Percentiles rank a stretch among this genome's conserved stretches.
These are phyloP conservation scores for Calendula officinalis DNA, from an alignment of 129 eudicot species.

Conservation along the genomic window DNA sequence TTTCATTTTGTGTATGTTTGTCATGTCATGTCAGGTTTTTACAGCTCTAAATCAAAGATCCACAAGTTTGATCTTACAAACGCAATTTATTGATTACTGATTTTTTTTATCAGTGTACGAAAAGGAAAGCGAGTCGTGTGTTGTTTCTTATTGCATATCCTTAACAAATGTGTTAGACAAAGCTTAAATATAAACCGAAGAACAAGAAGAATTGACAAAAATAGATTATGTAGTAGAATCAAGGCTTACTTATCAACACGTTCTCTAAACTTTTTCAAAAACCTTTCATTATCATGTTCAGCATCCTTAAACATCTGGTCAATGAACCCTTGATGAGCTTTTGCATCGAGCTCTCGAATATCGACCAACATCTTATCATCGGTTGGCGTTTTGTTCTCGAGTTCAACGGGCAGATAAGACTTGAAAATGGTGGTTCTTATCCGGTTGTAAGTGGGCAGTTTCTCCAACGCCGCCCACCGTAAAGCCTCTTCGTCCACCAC, in stretches of 20 bases:
- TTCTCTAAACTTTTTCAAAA: constrained; percentile 46
- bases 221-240: too few relatives aligned
- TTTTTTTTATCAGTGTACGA: too few relatives aligned
- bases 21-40: too few relatives aligned
- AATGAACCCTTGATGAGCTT: constrained; percentile 39
- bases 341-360: constrained; percentile 23
- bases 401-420: constrained; percentile 18
- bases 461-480: constrained; percentile 62
- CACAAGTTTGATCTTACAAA: too few relatives aligned
- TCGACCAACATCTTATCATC: constrained; percentile 40
- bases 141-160: too few relatives aligned
- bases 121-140: too few relatives aligned
- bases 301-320: constrained; percentile 55
- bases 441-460: constrained; percentile 47
- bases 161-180: too few relatives aligned
- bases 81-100: too few relatives aligned
- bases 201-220: too few relatives aligned
- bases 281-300: constrained; percentile 61
- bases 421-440: constrained; percentile 37
- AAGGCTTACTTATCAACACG: constrained; percentile 56
- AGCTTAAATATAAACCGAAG: too few relatives aligned
- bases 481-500: constrained; percentile 52
- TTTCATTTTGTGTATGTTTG: too few relatives aligned
- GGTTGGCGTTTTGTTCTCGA: not conserved
- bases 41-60: too few relatives aligned